A percentile compares a stretch with the other conserved stretches of the same genome.
Conservation (phyloP, 768 basidiomycete species). For the Lentinus brumalis region DNA sequence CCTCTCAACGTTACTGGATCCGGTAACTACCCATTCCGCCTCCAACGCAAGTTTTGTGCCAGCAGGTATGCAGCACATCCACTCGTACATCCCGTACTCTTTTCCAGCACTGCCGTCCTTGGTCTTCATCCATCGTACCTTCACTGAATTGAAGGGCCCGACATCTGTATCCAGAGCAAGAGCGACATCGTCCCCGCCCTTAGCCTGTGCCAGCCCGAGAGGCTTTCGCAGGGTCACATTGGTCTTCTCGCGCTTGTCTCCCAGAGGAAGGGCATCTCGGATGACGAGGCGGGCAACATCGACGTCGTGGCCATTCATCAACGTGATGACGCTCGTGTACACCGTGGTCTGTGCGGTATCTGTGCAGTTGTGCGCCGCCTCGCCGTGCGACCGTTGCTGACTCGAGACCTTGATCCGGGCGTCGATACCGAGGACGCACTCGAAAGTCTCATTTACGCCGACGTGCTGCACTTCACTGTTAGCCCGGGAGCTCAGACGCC, state of each 20-base stretch:
- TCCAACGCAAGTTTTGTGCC: constrained; percentile 46
- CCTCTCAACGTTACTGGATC: constrained; percentile 35
- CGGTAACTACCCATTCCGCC: constrained; percentile 56
- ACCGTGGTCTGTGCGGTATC: constrained; percentile 47
- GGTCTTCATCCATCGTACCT: constrained; percentile 38
- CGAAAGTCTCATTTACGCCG: constrained; percentile 51
- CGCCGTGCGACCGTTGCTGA: constrained; percentile 40
- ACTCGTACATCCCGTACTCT: constrained; percentile 60
- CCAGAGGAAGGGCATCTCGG: constrained; percentile 47
- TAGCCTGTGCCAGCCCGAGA: constrained; percentile 46
- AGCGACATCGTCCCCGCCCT: constrained; percentile 40
- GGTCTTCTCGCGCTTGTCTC: constrained; percentile 39
- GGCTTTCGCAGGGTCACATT: constrained; percentile 51
- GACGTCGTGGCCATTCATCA: constrained; percentile 51
- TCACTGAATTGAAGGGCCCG: constrained; percentile 15
- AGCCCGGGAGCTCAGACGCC: no score
- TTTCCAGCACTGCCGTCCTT: constrained; percentile 49
- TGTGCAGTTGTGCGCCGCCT: constrained; percentile 42
- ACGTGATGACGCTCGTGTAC: constrained; percentile 40
- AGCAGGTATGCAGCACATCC: constrained; percentile 47
- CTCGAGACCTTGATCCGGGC: constrained; percentile 39
- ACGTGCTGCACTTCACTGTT: constrained; percentile 33
- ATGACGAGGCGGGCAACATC: constrained; percentile 46
- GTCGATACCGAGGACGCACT: constrained; percentile 53
- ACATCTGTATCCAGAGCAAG: constrained; percentile 42